A percentile compares a stretch with the other conserved stretches of the same genome.
These are phyloP conservation scores for Escallonia rubra DNA, from an alignment of 129 eudicot species.

Conservation along the genomic window DNA sequence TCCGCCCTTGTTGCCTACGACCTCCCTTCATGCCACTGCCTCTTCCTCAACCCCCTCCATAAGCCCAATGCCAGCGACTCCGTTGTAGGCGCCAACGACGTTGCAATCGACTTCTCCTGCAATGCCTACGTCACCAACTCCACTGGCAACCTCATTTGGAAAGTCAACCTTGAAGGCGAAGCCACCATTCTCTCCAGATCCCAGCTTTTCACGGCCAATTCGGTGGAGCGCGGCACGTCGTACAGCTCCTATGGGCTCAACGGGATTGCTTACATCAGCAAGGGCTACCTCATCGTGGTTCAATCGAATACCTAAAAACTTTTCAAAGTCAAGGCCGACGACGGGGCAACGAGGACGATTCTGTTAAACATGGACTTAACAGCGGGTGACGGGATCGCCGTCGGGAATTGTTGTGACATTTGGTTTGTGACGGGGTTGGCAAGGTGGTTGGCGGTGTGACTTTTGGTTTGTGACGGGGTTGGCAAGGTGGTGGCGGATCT, in stretches of 20 bases:
- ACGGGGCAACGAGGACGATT: constrained; percentile 42
- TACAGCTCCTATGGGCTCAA: constrained; percentile 46
- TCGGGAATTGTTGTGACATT: constrained; percentile 57
- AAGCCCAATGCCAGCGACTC: constrained; percentile 13
- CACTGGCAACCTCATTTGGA: constrained; percentile 45
- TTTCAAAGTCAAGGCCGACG: constrained; percentile 46
- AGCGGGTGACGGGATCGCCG: constrained; percentile 53
- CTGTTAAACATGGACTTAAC: constrained; percentile 35
- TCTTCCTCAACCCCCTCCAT: constrained; percentile 46
- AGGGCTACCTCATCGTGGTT: constrained; percentile 52
- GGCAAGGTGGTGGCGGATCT: too few species aligned
- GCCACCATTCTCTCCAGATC: constrained; percentile 46
- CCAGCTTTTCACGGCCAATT: constrained; percentile 21
- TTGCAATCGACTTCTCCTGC: constrained; percentile 48
- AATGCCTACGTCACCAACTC: constrained; percentile 73
- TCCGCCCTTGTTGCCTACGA: constrained; percentile 55
- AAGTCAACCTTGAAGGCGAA: constrained; percentile 45
- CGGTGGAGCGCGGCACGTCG: constrained; percentile 21
- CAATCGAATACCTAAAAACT: constrained; percentile 61
- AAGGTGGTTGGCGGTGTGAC: too few species aligned
- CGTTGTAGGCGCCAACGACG: constrained; percentile 42
- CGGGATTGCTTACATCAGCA: constrained; percentile 38
- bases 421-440: constrained; percentile 74
- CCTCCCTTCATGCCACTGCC: constrained; percentile 36
- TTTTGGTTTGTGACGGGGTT: too few species aligned